Evolutionary conservation across 345 rosid genomes (phyloP).

Genomic region (Eucalyptus regnans): DNA sequence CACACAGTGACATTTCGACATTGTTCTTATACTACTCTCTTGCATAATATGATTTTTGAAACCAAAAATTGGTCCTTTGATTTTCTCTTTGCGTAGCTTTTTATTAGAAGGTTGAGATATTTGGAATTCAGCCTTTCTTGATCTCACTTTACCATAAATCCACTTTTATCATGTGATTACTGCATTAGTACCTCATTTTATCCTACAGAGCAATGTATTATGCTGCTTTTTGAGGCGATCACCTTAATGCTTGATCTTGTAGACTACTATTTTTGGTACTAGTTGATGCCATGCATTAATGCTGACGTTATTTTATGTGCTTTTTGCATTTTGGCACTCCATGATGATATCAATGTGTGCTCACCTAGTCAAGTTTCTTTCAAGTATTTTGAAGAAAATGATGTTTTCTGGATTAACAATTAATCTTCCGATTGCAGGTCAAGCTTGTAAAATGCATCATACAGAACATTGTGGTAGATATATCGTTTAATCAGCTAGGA

Average conservation of each 20-base stretch:
- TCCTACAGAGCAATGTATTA: background rate
- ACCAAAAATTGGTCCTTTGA: background rate
- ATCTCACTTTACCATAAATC: background rate
- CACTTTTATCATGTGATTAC: background rate
- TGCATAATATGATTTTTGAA: background rate
- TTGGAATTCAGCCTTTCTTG: background rate
- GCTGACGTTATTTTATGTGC: background rate
- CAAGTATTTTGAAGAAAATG: background rate
- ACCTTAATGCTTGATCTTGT: background rate
- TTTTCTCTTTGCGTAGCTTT: background rate
- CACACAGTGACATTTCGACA: background rate
- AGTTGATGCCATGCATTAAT: background rate
- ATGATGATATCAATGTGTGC: background rate
- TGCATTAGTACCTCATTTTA: background rate
- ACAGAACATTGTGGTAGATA: constrained; percentile 79
- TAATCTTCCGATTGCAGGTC: constrained; percentile 41
- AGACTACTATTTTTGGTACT: background rate
- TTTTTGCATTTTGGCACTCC: background rate
- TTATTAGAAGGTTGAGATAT: background rate
- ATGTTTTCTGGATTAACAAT: background rate
- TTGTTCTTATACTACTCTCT: background rate
- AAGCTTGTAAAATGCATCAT: constrained; percentile 84
- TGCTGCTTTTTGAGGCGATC: background rate
- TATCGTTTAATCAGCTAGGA: constrained; percentile 86
- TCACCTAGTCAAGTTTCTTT: background rate